These are phyloP conservation scores for Penicillium freii DNA, from an alignment of 2,329 filamentous ascomycete genomes.

Conservation along the genomic window DNA sequence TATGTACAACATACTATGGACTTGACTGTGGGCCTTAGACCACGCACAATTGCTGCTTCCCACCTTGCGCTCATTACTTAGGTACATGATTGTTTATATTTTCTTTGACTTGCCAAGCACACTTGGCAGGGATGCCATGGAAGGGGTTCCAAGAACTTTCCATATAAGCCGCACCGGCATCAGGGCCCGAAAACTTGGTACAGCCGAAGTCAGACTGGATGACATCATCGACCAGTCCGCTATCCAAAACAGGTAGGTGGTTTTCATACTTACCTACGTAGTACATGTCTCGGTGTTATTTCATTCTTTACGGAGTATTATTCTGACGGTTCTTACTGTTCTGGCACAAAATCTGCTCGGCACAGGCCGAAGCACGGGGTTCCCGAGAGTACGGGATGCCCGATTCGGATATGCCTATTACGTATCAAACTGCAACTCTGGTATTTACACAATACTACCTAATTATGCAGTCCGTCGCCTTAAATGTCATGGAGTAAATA, in stretches of 20 bases:
- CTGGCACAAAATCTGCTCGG: neutral
- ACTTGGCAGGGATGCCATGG: neutral
- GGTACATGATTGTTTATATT: neutral
- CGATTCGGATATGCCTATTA: neutral
- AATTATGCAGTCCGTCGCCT: neutral
- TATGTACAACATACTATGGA: neutral
- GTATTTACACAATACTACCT: neutral
- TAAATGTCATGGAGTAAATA: neutral
- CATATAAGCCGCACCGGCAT: neutral
- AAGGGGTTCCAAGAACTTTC: neutral
- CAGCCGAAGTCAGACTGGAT: neutral
- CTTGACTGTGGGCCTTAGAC: neutral
- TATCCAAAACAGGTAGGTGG: neutral
- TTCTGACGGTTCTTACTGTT: neutral
- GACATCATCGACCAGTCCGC: neutral
- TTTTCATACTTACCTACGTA: neutral
- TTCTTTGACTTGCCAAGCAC: neutral
- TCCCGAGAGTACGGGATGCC: conserved; percentile 3
- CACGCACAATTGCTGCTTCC: neutral
- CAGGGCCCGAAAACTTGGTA: neutral
- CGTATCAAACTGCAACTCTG: neutral
- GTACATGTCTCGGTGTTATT: neutral
- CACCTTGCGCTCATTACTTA: neutral
- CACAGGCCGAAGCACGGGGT: neutral
- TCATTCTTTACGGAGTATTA: neutral